Evolutionary conservation across 2,329 filamentous ascomycete genomes (phyloP).

Genomic region (Huntiella bhutanensis): DNA sequence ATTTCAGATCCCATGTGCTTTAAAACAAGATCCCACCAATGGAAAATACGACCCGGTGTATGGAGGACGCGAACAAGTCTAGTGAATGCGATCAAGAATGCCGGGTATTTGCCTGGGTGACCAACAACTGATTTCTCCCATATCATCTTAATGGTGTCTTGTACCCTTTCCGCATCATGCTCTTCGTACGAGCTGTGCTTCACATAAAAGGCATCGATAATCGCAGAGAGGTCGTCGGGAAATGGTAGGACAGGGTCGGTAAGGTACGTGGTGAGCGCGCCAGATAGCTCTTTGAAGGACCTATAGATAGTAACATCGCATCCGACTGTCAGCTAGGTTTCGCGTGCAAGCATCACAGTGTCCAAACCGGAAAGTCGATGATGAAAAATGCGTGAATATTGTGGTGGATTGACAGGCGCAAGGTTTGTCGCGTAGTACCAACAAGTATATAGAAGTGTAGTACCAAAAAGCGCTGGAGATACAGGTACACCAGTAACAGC

Average conservation of each 20-base stretch:
- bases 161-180: conserved; percentile 46
- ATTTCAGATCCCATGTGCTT: conserved; percentile 23
- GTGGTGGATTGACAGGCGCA: too few species aligned
- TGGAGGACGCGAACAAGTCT: conserved; percentile 44
- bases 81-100: conserved; percentile 51
- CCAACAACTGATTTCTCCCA: conserved; percentile 46
- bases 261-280: conserved; percentile 33
- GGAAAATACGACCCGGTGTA: conserved; percentile 40
- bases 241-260: conserved; percentile 38
- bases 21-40: conserved; percentile 50
- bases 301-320: conserved; percentile 17
- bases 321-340: too few species aligned
- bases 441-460: too few species aligned
- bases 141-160: conserved; percentile 51
- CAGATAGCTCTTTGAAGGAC: conserved; percentile 41
- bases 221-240: conserved; percentile 41
- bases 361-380: too few species aligned
- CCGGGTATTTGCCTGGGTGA: conserved; percentile 34
- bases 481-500: too few species aligned
- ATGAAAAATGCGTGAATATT: too few species aligned
- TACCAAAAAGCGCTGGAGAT: too few species aligned
- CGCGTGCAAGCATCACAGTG: too few species aligned
- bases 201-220: conserved; percentile 48
- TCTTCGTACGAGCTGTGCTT: conserved; percentile 52
- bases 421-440: too few species aligned